Percentiles rank a stretch among this genome's conserved stretches.
phyloP scores from a whole-genome alignment of 441 rosid genomes.

The Capsella rubella region DNA sequence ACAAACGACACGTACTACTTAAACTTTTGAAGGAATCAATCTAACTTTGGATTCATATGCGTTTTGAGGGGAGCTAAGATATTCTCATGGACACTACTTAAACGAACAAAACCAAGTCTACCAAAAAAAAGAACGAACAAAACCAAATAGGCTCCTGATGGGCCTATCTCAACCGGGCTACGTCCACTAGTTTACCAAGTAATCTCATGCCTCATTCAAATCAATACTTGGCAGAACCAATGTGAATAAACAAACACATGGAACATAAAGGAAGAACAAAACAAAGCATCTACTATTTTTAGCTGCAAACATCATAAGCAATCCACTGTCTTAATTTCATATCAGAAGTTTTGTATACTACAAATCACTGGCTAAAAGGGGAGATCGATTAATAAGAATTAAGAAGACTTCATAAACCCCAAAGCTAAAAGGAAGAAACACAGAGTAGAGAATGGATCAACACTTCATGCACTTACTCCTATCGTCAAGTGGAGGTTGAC shows the following conservation, averaged over 20 bases:
- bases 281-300: not conserved
- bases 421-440: not conserved
- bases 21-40: constrained; percentile 30
- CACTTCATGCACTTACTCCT: not conserved
- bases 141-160: constrained; percentile 12
- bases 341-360: constrained; percentile 3
- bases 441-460: constrained; percentile 9
- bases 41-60: constrained; percentile 26
- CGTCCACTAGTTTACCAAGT: constrained; percentile 1
- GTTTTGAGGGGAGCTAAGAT: not conserved
- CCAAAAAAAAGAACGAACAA: no score
- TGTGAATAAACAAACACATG: not conserved
- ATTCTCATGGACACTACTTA: not conserved
- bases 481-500: constrained; percentile 10
- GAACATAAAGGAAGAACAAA: not conserved
- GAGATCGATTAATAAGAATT: not conserved
- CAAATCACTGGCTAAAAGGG: not conserved
- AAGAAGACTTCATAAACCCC: constrained; percentile 2
- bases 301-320: not conserved
- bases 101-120: no score
- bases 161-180: not conserved
- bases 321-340: constrained; percentile 2
- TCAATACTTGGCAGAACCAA: not conserved
- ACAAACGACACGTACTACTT: constrained; percentile 31
- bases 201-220: not conserved